These are phyloP conservation scores for Phytopythium chamaehyphon DNA, from an alignment of 352 stramenopile species.

Conservation along the genomic window DNA sequence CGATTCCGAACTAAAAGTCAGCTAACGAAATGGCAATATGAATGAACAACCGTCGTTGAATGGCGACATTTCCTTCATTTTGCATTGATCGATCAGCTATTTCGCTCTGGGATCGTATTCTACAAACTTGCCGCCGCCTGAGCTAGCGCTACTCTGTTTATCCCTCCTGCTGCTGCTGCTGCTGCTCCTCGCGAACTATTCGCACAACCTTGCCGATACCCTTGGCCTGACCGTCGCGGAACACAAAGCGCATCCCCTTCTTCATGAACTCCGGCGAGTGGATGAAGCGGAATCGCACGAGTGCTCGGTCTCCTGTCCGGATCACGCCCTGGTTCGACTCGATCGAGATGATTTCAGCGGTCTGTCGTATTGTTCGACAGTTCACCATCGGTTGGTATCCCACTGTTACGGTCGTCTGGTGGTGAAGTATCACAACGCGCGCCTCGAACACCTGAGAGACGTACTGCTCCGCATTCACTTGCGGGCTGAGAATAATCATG, in stretches of 20 bases:
- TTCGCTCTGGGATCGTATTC: slow-evolving; percentile 3
- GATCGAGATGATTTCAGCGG: slow-evolving; percentile 87
- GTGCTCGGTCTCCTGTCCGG: slow-evolving; percentile 86
- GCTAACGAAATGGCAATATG: neutral
- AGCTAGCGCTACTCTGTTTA: neutral
- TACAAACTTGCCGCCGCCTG: slow-evolving; percentile 7
- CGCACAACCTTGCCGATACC: slow-evolving; percentile 93
- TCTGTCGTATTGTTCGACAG: slow-evolving; percentile 90
- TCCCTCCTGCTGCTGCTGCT: slow-evolving; percentile 7
- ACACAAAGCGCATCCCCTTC: slow-evolving; percentile 95
- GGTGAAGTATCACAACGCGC: slow-evolving; percentile 92
- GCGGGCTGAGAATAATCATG: slow-evolving; percentile 87
- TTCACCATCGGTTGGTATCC: slow-evolving; percentile 96
- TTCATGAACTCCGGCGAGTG: slow-evolving; percentile 95
- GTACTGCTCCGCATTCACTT: slow-evolving; percentile 74
- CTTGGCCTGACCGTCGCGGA: slow-evolving; percentile 96
- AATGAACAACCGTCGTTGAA: neutral
- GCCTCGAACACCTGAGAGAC: slow-evolving; percentile 89
- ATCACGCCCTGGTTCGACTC: slow-evolving; percentile 80
- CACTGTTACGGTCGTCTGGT: slow-evolving; percentile 92
- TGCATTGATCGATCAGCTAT: slow-evolving; percentile 2
- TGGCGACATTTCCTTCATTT: neutral
- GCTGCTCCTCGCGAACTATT: slow-evolving; percentile 42
- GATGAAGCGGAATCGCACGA: slow-evolving; percentile 89
- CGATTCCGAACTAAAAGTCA: neutral